These are phyloP conservation scores for Lecanicillium sp. DNA, from an alignment of 2,329 filamentous ascomycete genomes.

Conservation along the genomic window DNA sequence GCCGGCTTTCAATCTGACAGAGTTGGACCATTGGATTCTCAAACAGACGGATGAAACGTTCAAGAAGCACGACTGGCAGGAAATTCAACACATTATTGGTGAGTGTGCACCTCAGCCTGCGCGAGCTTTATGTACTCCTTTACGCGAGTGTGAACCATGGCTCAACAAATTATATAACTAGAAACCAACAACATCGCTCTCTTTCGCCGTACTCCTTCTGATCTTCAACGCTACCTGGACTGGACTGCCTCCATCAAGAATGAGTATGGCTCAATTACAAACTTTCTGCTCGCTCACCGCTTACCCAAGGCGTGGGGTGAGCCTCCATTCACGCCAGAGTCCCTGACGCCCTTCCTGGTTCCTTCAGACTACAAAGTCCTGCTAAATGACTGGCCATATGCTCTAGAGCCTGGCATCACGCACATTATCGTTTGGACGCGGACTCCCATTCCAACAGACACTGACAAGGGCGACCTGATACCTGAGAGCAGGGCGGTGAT, in stretches of 20 bases:
- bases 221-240: slow-evolving; percentile 69
- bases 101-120: slow-evolving; percentile 15
- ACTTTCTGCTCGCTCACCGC: slow-evolving; percentile 67
- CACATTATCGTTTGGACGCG: slow-evolving; percentile 92
- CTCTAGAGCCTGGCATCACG: slow-evolving; percentile 54
- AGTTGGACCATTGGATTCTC: slow-evolving; percentile 48
- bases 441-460: slow-evolving; percentile 66
- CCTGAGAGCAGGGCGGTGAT: slow-evolving; percentile 55
- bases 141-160: not conserved
- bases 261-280: slow-evolving; percentile 70
- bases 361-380: slow-evolving; percentile 60
- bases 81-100: slow-evolving; percentile 61
- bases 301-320: slow-evolving; percentile 58
- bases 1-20: slow-evolving; percentile 50
- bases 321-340: slow-evolving; percentile 46
- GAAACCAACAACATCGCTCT: slow-evolving; percentile 56
- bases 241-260: slow-evolving; percentile 64
- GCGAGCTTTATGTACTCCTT: not conserved
- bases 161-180: slow-evolving; percentile 19
- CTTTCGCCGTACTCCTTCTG: slow-evolving; percentile 73
- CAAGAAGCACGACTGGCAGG: slow-evolving; percentile 62
- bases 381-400: slow-evolving; percentile 92
- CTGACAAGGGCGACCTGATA: slow-evolving; percentile 64
- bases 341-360: slow-evolving; percentile 41
- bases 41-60: slow-evolving; percentile 64